These are phyloP conservation scores for Torulaspora delbrueckii DNA, from an alignment of 805 yeast species.

Conservation along the genomic window DNA sequence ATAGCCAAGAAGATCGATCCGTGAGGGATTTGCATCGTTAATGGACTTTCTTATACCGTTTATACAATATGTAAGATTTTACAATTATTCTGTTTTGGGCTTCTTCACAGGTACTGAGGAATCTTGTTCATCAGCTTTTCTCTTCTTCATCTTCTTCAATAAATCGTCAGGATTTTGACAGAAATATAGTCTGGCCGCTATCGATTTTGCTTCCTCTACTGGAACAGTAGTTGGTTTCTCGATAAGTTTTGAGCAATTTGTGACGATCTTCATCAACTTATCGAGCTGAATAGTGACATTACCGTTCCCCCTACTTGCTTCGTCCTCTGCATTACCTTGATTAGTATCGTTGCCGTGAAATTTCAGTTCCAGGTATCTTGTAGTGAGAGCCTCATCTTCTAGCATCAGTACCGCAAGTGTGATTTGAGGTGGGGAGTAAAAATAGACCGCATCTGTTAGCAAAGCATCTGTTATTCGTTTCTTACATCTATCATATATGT, in stretches of 20 bases:
- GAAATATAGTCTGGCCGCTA: slow-evolving; percentile 60
- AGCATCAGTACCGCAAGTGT: slow-evolving; percentile 80
- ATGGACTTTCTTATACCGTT: no score
- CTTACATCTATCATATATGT: slow-evolving; percentile 66
- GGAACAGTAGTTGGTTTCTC: slow-evolving; percentile 43
- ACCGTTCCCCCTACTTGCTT: slow-evolving; percentile 13
- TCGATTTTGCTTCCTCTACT: slow-evolving; percentile 55
- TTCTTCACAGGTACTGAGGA: neutral
- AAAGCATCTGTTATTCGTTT: slow-evolving; percentile 61
- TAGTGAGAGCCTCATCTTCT: slow-evolving; percentile 58
- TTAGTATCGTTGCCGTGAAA: slow-evolving; percentile 36
- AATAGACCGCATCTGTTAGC: slow-evolving; percentile 68
- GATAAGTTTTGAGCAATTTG: slow-evolving; percentile 45
- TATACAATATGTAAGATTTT: no score
- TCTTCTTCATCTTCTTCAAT: slow-evolving; percentile 50
- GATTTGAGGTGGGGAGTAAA: slow-evolving; percentile 90
- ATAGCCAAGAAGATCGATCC: no score
- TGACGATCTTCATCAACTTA: slow-evolving; percentile 43
- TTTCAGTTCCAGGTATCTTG: slow-evolving; percentile 62
- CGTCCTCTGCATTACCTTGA: slow-evolving; percentile 14
- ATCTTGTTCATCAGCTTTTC: slow-evolving; percentile 10
- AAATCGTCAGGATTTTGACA: slow-evolving; percentile 55
- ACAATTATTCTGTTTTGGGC: neutral
- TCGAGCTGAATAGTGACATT: slow-evolving; percentile 34
- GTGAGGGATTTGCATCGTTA: no score